Evolutionary conservation across 768 basidiomycete genomes (phyloP).

Genomic region (Leccinum longicurvipes): DNA sequence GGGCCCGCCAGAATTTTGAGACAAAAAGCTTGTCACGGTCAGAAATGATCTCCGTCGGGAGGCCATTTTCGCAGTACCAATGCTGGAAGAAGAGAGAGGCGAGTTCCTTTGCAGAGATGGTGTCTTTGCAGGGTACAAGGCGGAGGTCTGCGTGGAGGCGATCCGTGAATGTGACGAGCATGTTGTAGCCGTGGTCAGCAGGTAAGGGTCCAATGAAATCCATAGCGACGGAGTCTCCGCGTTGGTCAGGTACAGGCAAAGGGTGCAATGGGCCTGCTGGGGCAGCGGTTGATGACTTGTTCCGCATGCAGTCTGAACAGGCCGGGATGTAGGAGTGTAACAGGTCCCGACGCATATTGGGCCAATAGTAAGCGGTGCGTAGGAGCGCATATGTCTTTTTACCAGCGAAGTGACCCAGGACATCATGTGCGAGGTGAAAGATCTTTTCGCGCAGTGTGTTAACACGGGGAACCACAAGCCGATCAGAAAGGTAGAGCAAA

Average conservation of each 20-base stretch:
- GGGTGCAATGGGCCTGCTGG: background rate
- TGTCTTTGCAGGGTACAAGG: slow-evolving; percentile 1
- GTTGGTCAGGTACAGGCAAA: background rate
- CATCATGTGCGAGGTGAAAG: background rate
- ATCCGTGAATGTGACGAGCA: slow-evolving; percentile 26
- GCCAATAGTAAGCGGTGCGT: background rate
- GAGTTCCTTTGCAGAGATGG: background rate
- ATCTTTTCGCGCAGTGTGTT: background rate
- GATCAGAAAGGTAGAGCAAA: background rate
- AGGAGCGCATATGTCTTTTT: background rate
- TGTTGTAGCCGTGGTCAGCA: slow-evolving; percentile 28
- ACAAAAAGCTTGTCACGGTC: slow-evolving; percentile 29
- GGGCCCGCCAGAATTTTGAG: slow-evolving; percentile 21
- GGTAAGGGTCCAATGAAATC: slow-evolving; percentile 37
- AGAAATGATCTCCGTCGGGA: slow-evolving; percentile 10
- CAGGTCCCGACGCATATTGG: background rate
- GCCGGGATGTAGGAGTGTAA: background rate
- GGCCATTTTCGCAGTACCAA: slow-evolving; percentile 20
- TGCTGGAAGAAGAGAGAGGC: slow-evolving; percentile 3
- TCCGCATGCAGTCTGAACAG: background rate
- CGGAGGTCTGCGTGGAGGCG: slow-evolving; percentile 21
- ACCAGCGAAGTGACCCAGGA: background rate
- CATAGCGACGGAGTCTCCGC: slow-evolving; percentile 8
- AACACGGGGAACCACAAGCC: background rate
- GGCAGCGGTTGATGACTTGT: background rate